Conservation (phyloP, 1,284 basidiomycete genomes). For the Irpex rosettiformis region DNA sequence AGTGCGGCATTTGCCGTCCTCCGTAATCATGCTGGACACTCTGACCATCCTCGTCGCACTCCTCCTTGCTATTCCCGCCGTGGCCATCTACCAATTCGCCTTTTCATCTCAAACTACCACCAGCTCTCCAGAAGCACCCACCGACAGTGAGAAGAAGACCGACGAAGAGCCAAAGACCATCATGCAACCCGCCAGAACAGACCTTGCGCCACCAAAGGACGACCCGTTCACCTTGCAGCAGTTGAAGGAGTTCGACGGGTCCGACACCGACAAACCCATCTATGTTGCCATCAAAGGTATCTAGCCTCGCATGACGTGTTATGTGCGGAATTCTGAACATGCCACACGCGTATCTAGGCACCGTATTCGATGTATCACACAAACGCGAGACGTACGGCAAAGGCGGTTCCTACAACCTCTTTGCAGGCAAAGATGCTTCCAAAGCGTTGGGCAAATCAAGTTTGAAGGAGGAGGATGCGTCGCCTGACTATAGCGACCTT, state of each 20-base stretch:
- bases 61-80: slow-evolving; percentile 20
- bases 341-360: slow-evolving; percentile 41
- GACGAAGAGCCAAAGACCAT: slow-evolving; percentile 52
- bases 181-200: slow-evolving; percentile 61
- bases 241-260: slow-evolving; percentile 70
- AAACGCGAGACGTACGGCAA: slow-evolving; percentile 82
- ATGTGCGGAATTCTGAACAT: background rate
- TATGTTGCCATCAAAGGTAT: slow-evolving; percentile 88
- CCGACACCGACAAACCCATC: slow-evolving; percentile 62
- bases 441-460: slow-evolving; percentile 83
- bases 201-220: slow-evolving; percentile 74
- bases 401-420: slow-evolving; percentile 67
- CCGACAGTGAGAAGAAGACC: slow-evolving; percentile 11
- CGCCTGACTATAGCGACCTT: slow-evolving; percentile 83
- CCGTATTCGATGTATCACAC: slow-evolving; percentile 80
- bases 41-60: slow-evolving; percentile 8
- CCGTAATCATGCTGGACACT: slow-evolving; percentile 1
- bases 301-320: slow-evolving; percentile 15
- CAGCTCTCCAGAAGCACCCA: slow-evolving; percentile 9
- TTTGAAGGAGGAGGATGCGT: slow-evolving; percentile 84
- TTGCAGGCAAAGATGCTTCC: slow-evolving; percentile 90
- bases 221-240: slow-evolving; percentile 71
- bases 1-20: slow-evolving; percentile 6
- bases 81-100: slow-evolving; percentile 19
- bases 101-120: slow-evolving; percentile 3